These are phyloP conservation scores for Brachypodium distachyon DNA, from an alignment of 202 grass and related monocot genomes.

Conservation along the genomic window DNA sequence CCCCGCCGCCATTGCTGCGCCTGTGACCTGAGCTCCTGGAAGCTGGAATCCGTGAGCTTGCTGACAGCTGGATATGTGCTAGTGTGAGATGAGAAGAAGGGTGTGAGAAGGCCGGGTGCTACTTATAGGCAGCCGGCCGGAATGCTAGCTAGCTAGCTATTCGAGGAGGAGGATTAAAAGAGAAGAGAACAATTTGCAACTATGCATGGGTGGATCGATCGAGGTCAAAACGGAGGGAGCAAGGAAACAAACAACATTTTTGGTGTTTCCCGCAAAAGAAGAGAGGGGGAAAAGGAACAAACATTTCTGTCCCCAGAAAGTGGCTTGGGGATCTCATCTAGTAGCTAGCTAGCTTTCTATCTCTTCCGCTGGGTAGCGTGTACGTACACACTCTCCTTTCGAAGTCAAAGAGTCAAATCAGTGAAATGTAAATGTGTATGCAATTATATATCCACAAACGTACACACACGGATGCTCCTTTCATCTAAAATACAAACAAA, in stretches of 20 bases:
- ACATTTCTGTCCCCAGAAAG: constrained; percentile 30
- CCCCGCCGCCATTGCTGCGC: constrained; percentile 31
- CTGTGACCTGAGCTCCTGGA: not conserved
- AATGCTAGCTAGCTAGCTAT: too few relatives aligned
- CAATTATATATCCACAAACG: not conserved
- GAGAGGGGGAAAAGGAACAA: too few relatives aligned
- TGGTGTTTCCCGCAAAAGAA: too few relatives aligned
- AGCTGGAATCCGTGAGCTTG: not conserved
- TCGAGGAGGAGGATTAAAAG: constrained; percentile 9
- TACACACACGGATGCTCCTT: too few relatives aligned
- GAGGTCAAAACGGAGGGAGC: not conserved
- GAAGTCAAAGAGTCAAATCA: not conserved
- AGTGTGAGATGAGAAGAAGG: constrained; percentile 9
- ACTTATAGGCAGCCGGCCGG: constrained; percentile 49
- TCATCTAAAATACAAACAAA: too few relatives aligned
- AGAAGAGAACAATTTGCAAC: not conserved
- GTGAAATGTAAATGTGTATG: not conserved
- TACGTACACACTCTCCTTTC: constrained; percentile 3
- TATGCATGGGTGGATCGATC: not conserved
- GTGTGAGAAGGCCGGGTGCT: constrained; percentile 1
- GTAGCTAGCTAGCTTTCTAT: constrained; percentile 55
- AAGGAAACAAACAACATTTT: too few relatives aligned
- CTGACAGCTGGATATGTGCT: not conserved
- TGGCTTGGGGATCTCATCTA: constrained; percentile 32
- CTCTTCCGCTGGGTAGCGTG: constrained; percentile 10